phyloP scores from a whole-genome alignment of 1,139 yeast species.

The Meyerozyma sp. region DNA sequence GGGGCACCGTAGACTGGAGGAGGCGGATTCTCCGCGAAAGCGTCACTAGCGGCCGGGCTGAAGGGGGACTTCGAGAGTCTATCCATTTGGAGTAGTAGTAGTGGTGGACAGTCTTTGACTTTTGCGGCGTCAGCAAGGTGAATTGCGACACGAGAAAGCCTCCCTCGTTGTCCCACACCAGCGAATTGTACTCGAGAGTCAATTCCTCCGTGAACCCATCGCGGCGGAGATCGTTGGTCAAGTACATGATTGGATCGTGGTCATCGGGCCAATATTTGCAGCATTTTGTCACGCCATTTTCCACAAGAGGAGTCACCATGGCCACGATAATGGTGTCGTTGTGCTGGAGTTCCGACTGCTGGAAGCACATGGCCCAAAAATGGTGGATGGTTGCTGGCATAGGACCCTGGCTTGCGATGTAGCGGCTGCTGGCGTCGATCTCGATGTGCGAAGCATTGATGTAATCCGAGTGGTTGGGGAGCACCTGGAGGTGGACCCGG shows the following conservation, averaged over 20 bases:
- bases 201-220: constrained; percentile 24
- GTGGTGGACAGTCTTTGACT: constrained; percentile 42
- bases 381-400: constrained; percentile 53
- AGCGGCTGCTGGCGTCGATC: constrained; percentile 12
- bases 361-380: constrained; percentile 83
- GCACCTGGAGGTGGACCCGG: constrained; percentile 27
- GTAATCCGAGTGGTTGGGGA: constrained; percentile 22
- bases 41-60: constrained; percentile 13
- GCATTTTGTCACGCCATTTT: constrained; percentile 60
- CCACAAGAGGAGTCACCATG: constrained; percentile 82
- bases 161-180: constrained; percentile 15
- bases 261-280: constrained; percentile 65
- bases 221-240: constrained; percentile 10
- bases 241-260: constrained; percentile 14
- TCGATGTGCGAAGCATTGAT: constrained; percentile 39
- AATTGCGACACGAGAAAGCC: constrained; percentile 26
- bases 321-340: constrained; percentile 53
- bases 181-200: constrained; percentile 14
- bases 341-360: constrained; percentile 32
- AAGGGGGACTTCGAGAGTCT: constrained; percentile 47
- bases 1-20: constrained; percentile 2
- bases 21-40: constrained; percentile 14
- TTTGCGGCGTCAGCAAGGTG: constrained; percentile 16
- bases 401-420: constrained; percentile 59
- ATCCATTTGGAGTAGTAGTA: constrained; percentile 53